Percentiles rank a stretch among this genome's conserved stretches.
phyloP scores from a whole-genome alignment of 192 early-diverging fungal genomes.

The Podila epicladia region DNA sequence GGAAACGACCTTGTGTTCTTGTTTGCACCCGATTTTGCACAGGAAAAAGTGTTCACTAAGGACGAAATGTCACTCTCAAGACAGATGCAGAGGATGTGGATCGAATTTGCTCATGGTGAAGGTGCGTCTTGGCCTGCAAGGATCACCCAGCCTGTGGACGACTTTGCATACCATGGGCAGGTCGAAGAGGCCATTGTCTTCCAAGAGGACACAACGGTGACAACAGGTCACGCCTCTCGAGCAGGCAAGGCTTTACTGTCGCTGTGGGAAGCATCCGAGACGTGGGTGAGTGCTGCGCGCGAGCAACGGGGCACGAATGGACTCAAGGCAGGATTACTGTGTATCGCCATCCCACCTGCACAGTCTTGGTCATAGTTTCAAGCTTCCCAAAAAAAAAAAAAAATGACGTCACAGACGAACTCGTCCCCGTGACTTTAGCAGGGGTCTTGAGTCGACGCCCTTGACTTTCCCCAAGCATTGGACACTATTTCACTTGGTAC shows the following conservation, averaged over 20 bases:
- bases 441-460: too few relatives aligned
- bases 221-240: background rate
- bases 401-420: background rate
- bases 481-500: too few relatives aligned
- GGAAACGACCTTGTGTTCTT: slow-evolving; percentile 30
- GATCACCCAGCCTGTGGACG: slow-evolving; percentile 10
- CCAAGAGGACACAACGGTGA: background rate
- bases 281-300: slow-evolving; percentile 9
- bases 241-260: slow-evolving; percentile 4
- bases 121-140: background rate
- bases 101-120: slow-evolving; percentile 26
- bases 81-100: slow-evolving; percentile 28
- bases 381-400: too few relatives aligned
- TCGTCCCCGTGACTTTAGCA: too few relatives aligned
- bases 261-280: slow-evolving; percentile 24
- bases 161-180: slow-evolving; percentile 13
- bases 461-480: too few relatives aligned
- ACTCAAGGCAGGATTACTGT: slow-evolving; percentile 18
- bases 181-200: slow-evolving; percentile 23
- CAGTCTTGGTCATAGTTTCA: background rate
- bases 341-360: slow-evolving; percentile 20
- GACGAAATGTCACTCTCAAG: slow-evolving; percentile 13
- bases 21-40: slow-evolving; percentile 27
- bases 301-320: background rate
- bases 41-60: slow-evolving; percentile 10